Evolutionary conservation across 2,329 filamentous ascomycete species (phyloP).

Genomic region (Sporothrix humicola): DNA sequence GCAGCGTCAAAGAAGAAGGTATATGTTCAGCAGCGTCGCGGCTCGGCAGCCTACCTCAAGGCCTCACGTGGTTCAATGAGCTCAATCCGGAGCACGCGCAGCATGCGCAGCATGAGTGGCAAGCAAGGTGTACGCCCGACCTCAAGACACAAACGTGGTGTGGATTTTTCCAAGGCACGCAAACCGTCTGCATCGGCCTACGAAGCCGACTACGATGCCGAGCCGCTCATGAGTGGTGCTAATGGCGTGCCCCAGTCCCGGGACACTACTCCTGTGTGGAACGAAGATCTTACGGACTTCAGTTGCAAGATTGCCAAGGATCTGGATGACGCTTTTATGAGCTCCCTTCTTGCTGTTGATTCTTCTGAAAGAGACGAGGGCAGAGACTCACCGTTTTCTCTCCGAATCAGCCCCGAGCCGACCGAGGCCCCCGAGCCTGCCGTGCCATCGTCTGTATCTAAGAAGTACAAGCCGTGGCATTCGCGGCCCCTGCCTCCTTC

Average conservation of each 20-base stretch:
- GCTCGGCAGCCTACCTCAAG: conserved; percentile 42
- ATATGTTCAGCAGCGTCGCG: conserved; percentile 43
- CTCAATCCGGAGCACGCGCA: conserved; percentile 55
- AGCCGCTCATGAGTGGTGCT: conserved; percentile 32
- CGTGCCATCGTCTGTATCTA: background rate
- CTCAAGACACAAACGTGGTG: conserved; percentile 57
- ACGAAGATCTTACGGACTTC: conserved; percentile 81
- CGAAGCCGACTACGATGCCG: conserved; percentile 29
- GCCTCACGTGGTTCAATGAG: conserved; percentile 53
- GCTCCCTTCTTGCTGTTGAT: conserved; percentile 53
- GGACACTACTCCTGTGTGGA: conserved; percentile 49
- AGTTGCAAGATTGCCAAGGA: conserved; percentile 86
- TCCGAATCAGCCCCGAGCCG: conserved; percentile 46
- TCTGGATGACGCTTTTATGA: conserved; percentile 90
- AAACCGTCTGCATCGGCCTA: conserved; percentile 45
- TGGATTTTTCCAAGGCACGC: conserved; percentile 60
- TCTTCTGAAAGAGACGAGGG: conserved; percentile 36
- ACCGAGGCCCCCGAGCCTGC: conserved; percentile 3
- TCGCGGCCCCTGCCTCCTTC: conserved; percentile 58
- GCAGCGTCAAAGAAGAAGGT: conserved; percentile 35
- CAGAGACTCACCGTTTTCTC: conserved; percentile 52
- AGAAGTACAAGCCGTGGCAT: conserved; percentile 48
- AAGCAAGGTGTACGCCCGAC: conserved; percentile 52
- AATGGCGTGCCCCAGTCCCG: background rate
- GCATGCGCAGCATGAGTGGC: conserved; percentile 39